A percentile compares a stretch with the other conserved stretches of the same genome.
phyloP scores from a whole-genome alignment of 2,329 filamentous ascomycete genomes.

The Ophiostoma populinum region DNA sequence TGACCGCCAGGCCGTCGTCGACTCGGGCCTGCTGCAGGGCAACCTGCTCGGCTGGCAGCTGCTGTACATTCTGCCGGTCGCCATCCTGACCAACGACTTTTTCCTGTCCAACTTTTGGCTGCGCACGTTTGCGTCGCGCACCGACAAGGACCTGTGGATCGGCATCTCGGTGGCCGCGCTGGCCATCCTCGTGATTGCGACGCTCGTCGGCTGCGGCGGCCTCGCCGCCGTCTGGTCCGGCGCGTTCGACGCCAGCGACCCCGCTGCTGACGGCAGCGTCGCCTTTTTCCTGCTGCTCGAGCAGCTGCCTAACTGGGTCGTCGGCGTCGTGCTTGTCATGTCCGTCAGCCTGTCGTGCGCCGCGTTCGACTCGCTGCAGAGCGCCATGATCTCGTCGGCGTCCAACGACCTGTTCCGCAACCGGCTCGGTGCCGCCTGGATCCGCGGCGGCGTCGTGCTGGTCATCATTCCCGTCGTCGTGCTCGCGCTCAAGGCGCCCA shows the following conservation, averaged over 20 bases:
- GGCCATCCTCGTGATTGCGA: constrained; percentile 50
- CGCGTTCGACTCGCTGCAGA: constrained; percentile 66
- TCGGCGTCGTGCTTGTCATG: constrained; percentile 69
- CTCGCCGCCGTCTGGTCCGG: constrained; percentile 66
- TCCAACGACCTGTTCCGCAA: constrained; percentile 79
- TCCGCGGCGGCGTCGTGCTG: constrained; percentile 50
- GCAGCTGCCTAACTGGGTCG: constrained; percentile 60
- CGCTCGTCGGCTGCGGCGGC: constrained; percentile 54
- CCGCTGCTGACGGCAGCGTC: constrained; percentile 38
- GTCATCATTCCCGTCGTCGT: constrained; percentile 60
- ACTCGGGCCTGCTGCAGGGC: constrained; percentile 50
- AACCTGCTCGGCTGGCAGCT: constrained; percentile 69
- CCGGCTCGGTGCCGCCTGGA: constrained; percentile 56
- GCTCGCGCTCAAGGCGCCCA: constrained; percentile 55
- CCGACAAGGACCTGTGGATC: constrained; percentile 61
- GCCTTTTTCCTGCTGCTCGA: constrained; percentile 62
- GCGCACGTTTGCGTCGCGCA: constrained; percentile 63
- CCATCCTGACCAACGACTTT: constrained; percentile 71
- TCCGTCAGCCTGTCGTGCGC: constrained; percentile 59
- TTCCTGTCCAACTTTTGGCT: constrained; percentile 77
- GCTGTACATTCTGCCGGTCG: constrained; percentile 67
- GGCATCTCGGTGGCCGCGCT: constrained; percentile 53
- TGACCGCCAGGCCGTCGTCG: constrained; percentile 47
- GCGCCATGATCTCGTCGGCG: constrained; percentile 63
- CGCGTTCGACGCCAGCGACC: constrained; percentile 44